Base-by-base conservation (phyloP, 805 yeast species). In the Wickerhamiella sorbophila region DNA sequence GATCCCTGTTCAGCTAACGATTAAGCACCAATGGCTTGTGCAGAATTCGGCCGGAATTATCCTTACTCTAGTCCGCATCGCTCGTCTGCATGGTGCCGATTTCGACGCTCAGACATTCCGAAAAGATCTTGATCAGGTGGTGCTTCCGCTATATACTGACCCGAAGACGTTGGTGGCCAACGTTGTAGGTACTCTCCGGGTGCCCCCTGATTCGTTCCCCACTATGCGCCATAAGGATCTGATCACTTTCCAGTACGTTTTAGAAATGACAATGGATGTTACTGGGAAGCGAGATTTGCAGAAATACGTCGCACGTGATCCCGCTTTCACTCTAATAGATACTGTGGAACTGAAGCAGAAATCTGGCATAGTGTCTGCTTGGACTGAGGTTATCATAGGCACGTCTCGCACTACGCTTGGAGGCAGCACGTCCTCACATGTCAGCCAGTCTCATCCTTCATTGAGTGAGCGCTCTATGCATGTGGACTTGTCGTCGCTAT, bases 131-230 rank as follows among this genome's bases (percentile, higher is more conserved):
- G 72, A 78, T 31, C 96, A 86, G 59, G 70, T 73, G 29, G 71
- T 84, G 1, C 68, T 79, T 1, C 94, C 95, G 1, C 61, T 86
- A 10, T 79, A 75, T 48, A 74, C 84, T n/a, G 87, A 84, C 55
- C 84, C 87, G 1, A 63, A 54, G 12, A 69, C 79, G 1, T 63
- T 75, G 32, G 60, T 67, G 15, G 68, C 77, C 33, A 77, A 72
- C 27, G 66, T 79, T 8, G 72, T 72, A 26, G 74, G 87, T 0
- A 70, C 73, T 33, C 59, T 86, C 17, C 66, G 77, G 47, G 77
- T 86, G 0, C 95, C 96, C 0, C 73, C 80, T 0, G 95, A 86
- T 51, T 77, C 82, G 0, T 84, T 86, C 55, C 93, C 95, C 1
- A 82, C 94, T 0, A 81, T 84, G 12, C 68, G 73, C 15, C 80